These are phyloP conservation scores for Verticillium nubilum DNA, from an alignment of 2,329 filamentous ascomycete species.

Conservation along the genomic window DNA sequence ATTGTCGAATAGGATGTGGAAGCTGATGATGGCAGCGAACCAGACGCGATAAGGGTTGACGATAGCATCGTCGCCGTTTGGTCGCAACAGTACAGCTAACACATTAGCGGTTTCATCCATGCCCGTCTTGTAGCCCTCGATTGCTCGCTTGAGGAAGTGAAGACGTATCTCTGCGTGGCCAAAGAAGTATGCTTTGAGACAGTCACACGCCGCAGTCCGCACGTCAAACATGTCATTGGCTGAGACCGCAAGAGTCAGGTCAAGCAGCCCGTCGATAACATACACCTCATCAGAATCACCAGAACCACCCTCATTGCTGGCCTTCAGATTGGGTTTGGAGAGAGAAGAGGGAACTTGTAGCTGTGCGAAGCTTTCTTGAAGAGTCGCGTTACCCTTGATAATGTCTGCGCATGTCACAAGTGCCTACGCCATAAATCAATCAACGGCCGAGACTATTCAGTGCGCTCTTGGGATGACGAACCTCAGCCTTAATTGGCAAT, in stretches of 20 bases:
- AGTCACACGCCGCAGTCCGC: slow-evolving; percentile 79
- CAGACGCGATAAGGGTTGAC: slow-evolving; percentile 82
- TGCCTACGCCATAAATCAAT: slow-evolving; percentile 44
- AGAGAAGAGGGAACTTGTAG: slow-evolving; percentile 67
- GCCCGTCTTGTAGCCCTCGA: slow-evolving; percentile 75
- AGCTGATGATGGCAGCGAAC: slow-evolving; percentile 82
- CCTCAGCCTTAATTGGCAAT: slow-evolving; percentile 76
- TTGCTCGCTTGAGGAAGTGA: slow-evolving; percentile 83
- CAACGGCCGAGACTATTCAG: neutral
- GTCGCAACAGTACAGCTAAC: slow-evolving; percentile 71
- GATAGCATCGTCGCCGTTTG: slow-evolving; percentile 53
- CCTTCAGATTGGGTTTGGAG: slow-evolving; percentile 27
- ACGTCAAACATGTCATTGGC: slow-evolving; percentile 68
- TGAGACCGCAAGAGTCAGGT: slow-evolving; percentile 68
- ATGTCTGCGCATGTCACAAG: slow-evolving; percentile 81
- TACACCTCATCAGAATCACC: slow-evolving; percentile 49
- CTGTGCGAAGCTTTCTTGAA: slow-evolving; percentile 88
- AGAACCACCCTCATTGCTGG: slow-evolving; percentile 38
- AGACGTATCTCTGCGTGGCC: slow-evolving; percentile 74
- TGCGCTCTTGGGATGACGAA: slow-evolving; percentile 26
- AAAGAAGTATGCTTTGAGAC: slow-evolving; percentile 87
- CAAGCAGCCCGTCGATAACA: slow-evolving; percentile 88
- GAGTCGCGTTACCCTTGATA: slow-evolving; percentile 70
- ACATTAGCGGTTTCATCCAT: slow-evolving; percentile 84
- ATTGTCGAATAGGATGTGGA: slow-evolving; percentile 81